Evolutionary conservation across 345 rosid genomes (phyloP).

Genomic region (Populus alba): DNA sequence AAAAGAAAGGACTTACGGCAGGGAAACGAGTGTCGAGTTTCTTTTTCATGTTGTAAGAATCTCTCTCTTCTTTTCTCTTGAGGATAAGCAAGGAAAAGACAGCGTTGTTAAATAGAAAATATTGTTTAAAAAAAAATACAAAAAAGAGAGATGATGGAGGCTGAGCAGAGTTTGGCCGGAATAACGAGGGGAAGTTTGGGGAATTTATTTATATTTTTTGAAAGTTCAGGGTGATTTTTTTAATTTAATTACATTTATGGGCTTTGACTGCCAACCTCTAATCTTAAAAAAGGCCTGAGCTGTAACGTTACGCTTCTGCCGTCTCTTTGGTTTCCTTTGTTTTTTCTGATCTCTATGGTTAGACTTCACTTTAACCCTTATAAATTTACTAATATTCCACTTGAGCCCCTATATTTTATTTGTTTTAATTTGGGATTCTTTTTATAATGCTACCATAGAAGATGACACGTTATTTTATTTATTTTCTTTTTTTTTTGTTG

Average conservation of each 20-base stretch:
- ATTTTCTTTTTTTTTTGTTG: too few species aligned
- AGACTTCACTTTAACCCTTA: not conserved
- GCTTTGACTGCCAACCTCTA: not conserved
- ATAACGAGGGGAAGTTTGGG: not conserved
- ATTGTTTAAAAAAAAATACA: not conserved
- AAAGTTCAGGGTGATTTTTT: not conserved
- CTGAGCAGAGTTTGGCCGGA: not conserved
- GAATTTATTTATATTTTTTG: not conserved
- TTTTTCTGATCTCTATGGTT: not conserved
- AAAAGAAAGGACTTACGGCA: slow-evolving; percentile 10
- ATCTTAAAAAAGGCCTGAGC: not conserved
- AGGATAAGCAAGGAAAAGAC: not conserved
- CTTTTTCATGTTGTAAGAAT: slow-evolving; percentile 33
- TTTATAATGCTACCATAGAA: too few species aligned
- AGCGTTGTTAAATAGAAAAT: not conserved
- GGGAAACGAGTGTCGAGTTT: slow-evolving; percentile 51
- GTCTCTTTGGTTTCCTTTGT: not conserved
- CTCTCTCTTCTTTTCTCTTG: not conserved
- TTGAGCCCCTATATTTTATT: not conserved
- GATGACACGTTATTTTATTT: too few species aligned
- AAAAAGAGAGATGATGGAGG: not conserved
- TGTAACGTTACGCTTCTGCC: not conserved
- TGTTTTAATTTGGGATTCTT: not conserved
- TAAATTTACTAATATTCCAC: not conserved
- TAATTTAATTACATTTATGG: not conserved